Evolutionary conservation across 2,329 filamentous ascomycete species (phyloP).

Genomic region (Pseudopyricularia cyperi): DNA sequence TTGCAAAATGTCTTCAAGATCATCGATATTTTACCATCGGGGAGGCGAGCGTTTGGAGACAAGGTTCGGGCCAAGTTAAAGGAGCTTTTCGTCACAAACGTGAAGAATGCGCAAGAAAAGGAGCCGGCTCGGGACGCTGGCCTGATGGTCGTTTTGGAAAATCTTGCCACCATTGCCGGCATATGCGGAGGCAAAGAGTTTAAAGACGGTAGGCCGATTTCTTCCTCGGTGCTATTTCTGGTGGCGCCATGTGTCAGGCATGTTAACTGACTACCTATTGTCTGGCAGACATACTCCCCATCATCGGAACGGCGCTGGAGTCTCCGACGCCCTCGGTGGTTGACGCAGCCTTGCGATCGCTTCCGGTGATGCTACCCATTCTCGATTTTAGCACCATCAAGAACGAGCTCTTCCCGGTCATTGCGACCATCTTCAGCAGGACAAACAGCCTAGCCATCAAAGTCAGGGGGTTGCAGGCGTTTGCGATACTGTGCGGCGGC

Average conservation of each 20-base stretch:
- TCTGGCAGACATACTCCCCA: slow-evolving; percentile 67
- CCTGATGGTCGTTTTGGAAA: slow-evolving; percentile 80
- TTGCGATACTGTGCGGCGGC: slow-evolving; percentile 80
- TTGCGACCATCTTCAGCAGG: slow-evolving; percentile 80
- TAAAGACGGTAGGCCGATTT: slow-evolving; percentile 57
- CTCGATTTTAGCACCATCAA: slow-evolving; percentile 96
- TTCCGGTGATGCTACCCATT: slow-evolving; percentile 71
- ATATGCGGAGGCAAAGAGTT: slow-evolving; percentile 88
- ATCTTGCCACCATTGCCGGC: slow-evolving; percentile 60
- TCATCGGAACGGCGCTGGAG: slow-evolving; percentile 72
- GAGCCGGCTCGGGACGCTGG: slow-evolving; percentile 79
- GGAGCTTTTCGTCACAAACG: slow-evolving; percentile 61
- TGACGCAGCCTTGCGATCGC: slow-evolving; percentile 67
- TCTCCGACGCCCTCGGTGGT: slow-evolving; percentile 82
- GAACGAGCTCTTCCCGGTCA: slow-evolving; percentile 87
- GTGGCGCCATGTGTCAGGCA: neutral
- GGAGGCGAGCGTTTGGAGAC: slow-evolving; percentile 68
- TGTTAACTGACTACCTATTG: neutral
- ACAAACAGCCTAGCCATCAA: slow-evolving; percentile 94
- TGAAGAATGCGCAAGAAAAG: slow-evolving; percentile 52
- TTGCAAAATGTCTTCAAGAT: slow-evolving; percentile 91
- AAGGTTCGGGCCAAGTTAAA: slow-evolving; percentile 75
- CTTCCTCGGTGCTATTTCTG: neutral
- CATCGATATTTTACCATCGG: slow-evolving; percentile 62
- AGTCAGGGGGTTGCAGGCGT: slow-evolving; percentile 79